Conservation (phyloP, 805 yeast species). For the Barnettozyma sp. region DNA sequence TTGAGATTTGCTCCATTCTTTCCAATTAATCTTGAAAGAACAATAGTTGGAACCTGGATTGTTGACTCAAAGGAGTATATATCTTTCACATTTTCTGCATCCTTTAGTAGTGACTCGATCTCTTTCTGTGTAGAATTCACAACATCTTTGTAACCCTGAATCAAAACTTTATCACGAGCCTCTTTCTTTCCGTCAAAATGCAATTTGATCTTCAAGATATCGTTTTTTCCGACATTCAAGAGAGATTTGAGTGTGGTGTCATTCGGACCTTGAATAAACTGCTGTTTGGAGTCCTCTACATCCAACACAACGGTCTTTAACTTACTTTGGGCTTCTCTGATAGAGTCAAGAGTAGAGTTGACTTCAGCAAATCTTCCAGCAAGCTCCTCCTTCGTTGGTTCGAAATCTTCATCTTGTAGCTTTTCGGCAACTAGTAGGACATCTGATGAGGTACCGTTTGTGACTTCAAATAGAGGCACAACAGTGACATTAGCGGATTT, state of each 20-base stretch:
- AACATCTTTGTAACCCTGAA: constrained; percentile 65
- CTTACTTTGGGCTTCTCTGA: constrained; percentile 53
- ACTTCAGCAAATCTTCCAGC: constrained; percentile 47
- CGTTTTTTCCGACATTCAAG: constrained; percentile 26
- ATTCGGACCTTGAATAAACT: constrained; percentile 52
- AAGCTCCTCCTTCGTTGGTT: constrained; percentile 59
- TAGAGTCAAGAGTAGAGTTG: constrained; percentile 43
- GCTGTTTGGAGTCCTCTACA: constrained; percentile 51
- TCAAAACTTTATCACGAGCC: constrained; percentile 46
- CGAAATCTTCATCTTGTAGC: constrained; percentile 56
- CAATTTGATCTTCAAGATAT: constrained; percentile 39
- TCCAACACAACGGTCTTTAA: constrained; percentile 44
- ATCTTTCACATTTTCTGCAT: constrained; percentile 44
- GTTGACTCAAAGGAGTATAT: constrained; percentile 36
- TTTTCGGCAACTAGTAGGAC: constrained; percentile 49
- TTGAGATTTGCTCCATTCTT: constrained; percentile 74
- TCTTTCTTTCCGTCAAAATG: constrained; percentile 31
- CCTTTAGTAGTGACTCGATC: constrained; percentile 47
- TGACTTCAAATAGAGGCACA: constrained; percentile 49
- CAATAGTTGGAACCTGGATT: constrained; percentile 56
- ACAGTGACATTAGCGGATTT: constrained; percentile 43
- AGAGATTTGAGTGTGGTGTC: constrained; percentile 47
- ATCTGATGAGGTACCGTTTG: constrained; percentile 34
- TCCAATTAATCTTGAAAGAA: constrained; percentile 81
- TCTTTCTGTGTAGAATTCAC: constrained; percentile 49